Evolutionary conservation across 2,329 filamentous ascomycete genomes (phyloP), one percentile per base, ranked within the genome.

Genomic region (Cordyceps fumosorosea): DNA sequence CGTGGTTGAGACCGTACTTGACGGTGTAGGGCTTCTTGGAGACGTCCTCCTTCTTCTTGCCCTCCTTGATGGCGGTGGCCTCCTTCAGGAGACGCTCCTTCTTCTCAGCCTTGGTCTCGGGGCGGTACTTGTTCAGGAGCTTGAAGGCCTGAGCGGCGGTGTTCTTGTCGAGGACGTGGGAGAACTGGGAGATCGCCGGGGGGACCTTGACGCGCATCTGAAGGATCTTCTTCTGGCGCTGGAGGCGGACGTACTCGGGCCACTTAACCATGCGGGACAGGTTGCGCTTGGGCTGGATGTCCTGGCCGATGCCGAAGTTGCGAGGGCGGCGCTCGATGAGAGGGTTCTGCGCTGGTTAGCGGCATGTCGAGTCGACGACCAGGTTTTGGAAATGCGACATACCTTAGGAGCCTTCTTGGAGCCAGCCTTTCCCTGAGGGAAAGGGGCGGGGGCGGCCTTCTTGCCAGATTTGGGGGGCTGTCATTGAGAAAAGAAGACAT

Each of bases 401-500:
- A 98, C 95, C 93, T 98, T 99, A 74, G 91, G 86, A 71, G 86
- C 84, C 90, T 98, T 99, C 90, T 97, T 97, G 74, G 84, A 84
- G 74, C 83, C 83, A 83, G 93, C 91, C 88, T 96, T 96, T 76
- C 88, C 86, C 84, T 93, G 88, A 77, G 92, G 90, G 88, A 96
- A 96, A 79, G 95, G 95, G 83, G 95, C 92, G 78, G 95, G 84
- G 75, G 95, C 95, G 82, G 91, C 89, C 87, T 97, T 98, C 90
- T 97, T 98, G 85, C 92, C 92, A 76, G 84, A 78, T 85, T 98
- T 99, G 78, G 93, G 90, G 89, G 95, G 91, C 95, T 98, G 84
- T 98, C 93, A 98, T 98, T 95, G 93, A 98, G 93, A 91, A 96
- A 93, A 95, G 90, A 96, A 91, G 88, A 91, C 83, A 91, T 96